phyloP scores from a whole-genome alignment of 2,329 filamentous ascomycete species.

The Colletotrichum sp. region DNA sequence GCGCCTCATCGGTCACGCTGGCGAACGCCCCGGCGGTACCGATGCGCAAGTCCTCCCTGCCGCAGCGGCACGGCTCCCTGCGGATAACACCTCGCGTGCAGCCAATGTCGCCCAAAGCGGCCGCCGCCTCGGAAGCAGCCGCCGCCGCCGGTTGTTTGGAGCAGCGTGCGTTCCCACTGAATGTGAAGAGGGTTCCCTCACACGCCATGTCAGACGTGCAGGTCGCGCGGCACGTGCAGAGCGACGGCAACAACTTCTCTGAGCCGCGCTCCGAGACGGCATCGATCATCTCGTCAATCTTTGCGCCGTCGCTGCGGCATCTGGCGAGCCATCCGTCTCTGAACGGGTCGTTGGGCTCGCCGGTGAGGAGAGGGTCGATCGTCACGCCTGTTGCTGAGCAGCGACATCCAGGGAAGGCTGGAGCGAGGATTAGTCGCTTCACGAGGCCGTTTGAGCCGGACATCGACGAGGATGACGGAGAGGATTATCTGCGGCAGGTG shows the following conservation, averaged over 20 bases:
- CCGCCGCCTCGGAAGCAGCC: neutral
- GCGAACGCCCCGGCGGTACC: neutral
- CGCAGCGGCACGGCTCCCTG: neutral
- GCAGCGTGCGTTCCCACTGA: neutral
- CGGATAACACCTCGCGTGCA: neutral
- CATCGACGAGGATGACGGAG: conserved; percentile 2
- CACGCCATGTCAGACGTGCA: neutral
- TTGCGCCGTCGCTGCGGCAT: conserved; percentile 9
- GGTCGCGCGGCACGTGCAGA: neutral
- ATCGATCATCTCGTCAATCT: conserved; percentile 15
- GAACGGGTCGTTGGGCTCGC: neutral
- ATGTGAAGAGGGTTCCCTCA: neutral
- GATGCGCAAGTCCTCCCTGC: neutral
- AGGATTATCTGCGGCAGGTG: neutral
- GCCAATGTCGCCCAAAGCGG: neutral
- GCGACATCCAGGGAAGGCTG: conserved; percentile 9
- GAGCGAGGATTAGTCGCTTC: conserved; percentile 17
- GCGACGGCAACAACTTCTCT: neutral
- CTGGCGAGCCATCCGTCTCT: conserved; percentile 10
- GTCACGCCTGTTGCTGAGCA: conserved; percentile 11
- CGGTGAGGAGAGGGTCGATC: neutral
- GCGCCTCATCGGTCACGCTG: neutral
- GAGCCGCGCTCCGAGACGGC: conserved; percentile 5
- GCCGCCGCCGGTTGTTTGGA: neutral
- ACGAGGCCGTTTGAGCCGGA: conserved; percentile 9